Percentiles rank a stretch among this genome's conserved stretches.
Evolutionary conservation across 2,329 filamentous ascomycete species (phyloP).

Genomic region (Nothopassalora personata): DNA sequence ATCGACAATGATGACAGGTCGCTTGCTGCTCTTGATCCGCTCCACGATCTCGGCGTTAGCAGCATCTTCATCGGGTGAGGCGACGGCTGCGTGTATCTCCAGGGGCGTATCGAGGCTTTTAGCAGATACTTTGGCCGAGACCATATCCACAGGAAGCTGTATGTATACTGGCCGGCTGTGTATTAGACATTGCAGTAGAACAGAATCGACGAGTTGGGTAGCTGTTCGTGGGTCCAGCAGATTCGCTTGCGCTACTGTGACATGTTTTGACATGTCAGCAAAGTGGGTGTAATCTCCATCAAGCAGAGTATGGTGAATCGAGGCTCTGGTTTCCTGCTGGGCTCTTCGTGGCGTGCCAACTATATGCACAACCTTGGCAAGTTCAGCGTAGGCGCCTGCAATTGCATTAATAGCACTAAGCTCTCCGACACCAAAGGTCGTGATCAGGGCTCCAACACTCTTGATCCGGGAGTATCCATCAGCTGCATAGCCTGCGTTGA

Average conservation of each 20-base stretch:
- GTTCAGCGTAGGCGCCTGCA: slow-evolving; percentile 40
- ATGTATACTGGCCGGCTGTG: slow-evolving; percentile 26
- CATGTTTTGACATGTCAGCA: slow-evolving; percentile 59
- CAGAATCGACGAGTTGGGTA: slow-evolving; percentile 25
- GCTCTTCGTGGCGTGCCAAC: slow-evolving; percentile 23
- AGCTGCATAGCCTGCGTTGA: slow-evolving; percentile 54
- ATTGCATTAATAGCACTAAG: slow-evolving; percentile 43
- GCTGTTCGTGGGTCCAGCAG: slow-evolving; percentile 46
- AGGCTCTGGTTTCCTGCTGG: not conserved
- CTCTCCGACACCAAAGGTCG: slow-evolving; percentile 56
- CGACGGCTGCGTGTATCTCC: slow-evolving; percentile 57
- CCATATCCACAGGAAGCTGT: slow-evolving; percentile 35
- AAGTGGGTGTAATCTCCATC: slow-evolving; percentile 3
- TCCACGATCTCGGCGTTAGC: slow-evolving; percentile 78
- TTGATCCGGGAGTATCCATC: slow-evolving; percentile 56
- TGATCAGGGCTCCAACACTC: slow-evolving; percentile 47
- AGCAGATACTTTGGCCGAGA: slow-evolving; percentile 69
- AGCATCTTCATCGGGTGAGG: slow-evolving; percentile 66
- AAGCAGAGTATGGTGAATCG: slow-evolving; percentile 8
- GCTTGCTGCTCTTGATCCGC: slow-evolving; percentile 65
- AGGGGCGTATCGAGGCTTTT: slow-evolving; percentile 63
- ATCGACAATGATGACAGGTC: slow-evolving; percentile 74
- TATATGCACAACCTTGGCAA: slow-evolving; percentile 42
- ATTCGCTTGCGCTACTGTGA: slow-evolving; percentile 67
- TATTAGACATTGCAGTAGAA: slow-evolving; percentile 21